phyloP scores from a whole-genome alignment of 768 basidiomycete species.

The Pulveroboletus frians region DNA sequence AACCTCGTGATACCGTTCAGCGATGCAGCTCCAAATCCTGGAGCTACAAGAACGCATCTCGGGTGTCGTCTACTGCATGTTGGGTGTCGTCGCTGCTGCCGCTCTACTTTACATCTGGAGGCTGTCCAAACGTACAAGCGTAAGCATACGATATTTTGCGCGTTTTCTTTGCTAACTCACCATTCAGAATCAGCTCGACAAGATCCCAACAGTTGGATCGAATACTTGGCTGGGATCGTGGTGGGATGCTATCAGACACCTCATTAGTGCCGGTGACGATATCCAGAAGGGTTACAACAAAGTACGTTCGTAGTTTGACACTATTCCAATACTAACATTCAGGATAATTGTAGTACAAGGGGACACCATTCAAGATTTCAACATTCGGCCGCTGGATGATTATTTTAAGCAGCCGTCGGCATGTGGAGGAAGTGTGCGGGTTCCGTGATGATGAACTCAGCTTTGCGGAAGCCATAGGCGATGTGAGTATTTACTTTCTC shows the following conservation, averaged over 20 bases:
- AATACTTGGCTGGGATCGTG: slow-evolving; percentile 28
- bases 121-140: background rate
- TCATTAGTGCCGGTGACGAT: slow-evolving; percentile 18
- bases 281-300: slow-evolving; percentile 32
- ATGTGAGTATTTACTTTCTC: background rate
- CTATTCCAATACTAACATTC: background rate
- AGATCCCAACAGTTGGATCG: slow-evolving; percentile 30
- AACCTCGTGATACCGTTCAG: background rate
- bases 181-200: slow-evolving; percentile 15
- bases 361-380: slow-evolving; percentile 29
- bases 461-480: slow-evolving; percentile 21
- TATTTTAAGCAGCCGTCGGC: slow-evolving; percentile 28
- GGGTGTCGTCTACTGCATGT: background rate
- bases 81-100: background rate
- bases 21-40: background rate
- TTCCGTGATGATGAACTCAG: slow-evolving; percentile 38
- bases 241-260: slow-evolving; percentile 16
- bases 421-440: slow-evolving; percentile 38
- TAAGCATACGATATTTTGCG: background rate
- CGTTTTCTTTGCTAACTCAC: background rate
- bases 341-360: slow-evolving; percentile 22
- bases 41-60: background rate
- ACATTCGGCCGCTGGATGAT: slow-evolving; percentile 36
- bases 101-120: background rate
- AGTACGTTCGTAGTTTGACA: slow-evolving; percentile 7